These are phyloP conservation scores for Eucalyptus curtisii DNA, from an alignment of 345 rosid genomes.

Conservation along the genomic window DNA sequence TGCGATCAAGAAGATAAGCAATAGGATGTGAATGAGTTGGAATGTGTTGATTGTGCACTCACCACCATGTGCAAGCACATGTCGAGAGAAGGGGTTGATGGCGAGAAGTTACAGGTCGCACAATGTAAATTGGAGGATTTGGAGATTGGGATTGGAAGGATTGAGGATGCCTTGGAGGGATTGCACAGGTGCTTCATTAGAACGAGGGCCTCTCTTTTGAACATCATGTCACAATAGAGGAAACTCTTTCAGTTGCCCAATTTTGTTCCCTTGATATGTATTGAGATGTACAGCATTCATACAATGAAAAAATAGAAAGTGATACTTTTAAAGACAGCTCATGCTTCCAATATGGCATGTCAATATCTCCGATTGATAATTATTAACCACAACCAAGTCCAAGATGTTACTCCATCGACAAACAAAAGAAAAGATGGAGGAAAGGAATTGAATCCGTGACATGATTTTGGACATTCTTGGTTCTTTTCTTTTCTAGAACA, in stretches of 20 bases:
- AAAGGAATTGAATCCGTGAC: not conserved
- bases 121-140: slow-evolving; percentile 24
- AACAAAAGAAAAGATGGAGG: not conserved
- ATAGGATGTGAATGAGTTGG: slow-evolving; percentile 23
- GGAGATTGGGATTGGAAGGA: slow-evolving; percentile 26
- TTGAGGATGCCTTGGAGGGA: slow-evolving; percentile 44
- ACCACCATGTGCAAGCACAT: slow-evolving; percentile 9
- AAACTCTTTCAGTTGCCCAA: not conserved
- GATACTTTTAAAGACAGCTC: not conserved
- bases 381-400: not conserved
- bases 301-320: not conserved
- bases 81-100: not conserved
- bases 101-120: slow-evolving; percentile 10
- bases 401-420: not conserved
- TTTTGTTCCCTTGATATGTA: not conserved
- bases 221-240: slow-evolving; percentile 23
- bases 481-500: accelerated
- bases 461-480: not conserved
- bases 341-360: not conserved
- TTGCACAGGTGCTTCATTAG: slow-evolving; percentile 42
- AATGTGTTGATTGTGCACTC: not conserved
- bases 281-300: not conserved
- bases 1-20: slow-evolving; percentile 38
- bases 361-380: not conserved
- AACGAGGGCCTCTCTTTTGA: slow-evolving; percentile 49